These are phyloP conservation scores for Xerocomus potaroensis DNA, from an alignment of 768 basidiomycete genomes.

Conservation along the genomic window DNA sequence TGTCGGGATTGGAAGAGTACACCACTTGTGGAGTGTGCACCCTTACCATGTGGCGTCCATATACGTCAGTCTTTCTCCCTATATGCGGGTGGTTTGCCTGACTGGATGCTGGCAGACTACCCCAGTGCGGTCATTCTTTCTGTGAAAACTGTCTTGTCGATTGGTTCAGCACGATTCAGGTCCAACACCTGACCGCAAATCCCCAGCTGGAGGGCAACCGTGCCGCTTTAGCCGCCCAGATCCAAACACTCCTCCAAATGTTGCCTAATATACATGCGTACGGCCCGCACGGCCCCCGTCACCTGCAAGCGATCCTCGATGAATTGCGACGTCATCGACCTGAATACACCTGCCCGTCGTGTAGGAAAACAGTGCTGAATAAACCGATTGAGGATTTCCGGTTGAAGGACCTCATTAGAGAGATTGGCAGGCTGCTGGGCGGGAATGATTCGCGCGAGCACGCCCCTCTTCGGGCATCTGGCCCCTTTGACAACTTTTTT, in stretches of 20 bases:
- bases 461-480: background rate
- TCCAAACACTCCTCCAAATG: slow-evolving; percentile 18
- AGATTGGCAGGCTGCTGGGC: slow-evolving; percentile 45
- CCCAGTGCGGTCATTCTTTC: slow-evolving; percentile 68
- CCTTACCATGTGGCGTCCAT: slow-evolving; percentile 60
- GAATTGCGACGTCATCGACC: slow-evolving; percentile 36
- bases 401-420: slow-evolving; percentile 53
- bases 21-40: slow-evolving; percentile 65
- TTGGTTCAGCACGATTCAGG: slow-evolving; percentile 47
- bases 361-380: slow-evolving; percentile 45
- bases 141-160: slow-evolving; percentile 59
- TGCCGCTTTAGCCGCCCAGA: slow-evolving; percentile 11
- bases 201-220: slow-evolving; percentile 42
- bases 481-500: slow-evolving; percentile 50
- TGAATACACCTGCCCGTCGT: slow-evolving; percentile 64
- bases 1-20: slow-evolving; percentile 47
- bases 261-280: slow-evolving; percentile 20
- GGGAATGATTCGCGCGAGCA: slow-evolving; percentile 38
- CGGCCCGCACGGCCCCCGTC: slow-evolving; percentile 11
- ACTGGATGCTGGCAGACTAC: slow-evolving; percentile 39
- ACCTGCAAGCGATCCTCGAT: slow-evolving; percentile 17
- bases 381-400: slow-evolving; percentile 59
- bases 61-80: slow-evolving; percentile 42
- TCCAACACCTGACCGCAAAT: slow-evolving; percentile 43
- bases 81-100: slow-evolving; percentile 1